These are phyloP conservation scores for Chaetomium cochliodes DNA, from an alignment of 495 filamentous ascomycete genomes.

Conservation along the genomic window DNA sequence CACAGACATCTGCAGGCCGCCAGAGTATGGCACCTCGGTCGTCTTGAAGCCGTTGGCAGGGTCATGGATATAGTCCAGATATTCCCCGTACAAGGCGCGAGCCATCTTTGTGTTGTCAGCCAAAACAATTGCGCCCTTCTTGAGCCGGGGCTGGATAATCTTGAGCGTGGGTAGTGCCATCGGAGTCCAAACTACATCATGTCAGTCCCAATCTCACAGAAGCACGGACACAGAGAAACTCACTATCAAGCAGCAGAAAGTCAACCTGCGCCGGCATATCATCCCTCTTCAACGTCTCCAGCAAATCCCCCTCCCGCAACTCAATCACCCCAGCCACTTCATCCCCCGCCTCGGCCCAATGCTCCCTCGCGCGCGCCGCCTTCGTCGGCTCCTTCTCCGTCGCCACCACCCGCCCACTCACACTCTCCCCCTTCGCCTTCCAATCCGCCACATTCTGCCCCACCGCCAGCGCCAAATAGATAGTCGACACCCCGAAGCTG, in stretches of 20 bases:
- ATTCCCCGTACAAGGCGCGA: constrained; percentile 10
- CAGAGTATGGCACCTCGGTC: constrained; percentile 6
- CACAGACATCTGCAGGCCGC: constrained; percentile 14
- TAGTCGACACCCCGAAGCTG: constrained; percentile 15
- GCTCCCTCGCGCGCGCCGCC: constrained; percentile 12
- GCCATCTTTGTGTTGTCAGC: constrained; percentile 16
- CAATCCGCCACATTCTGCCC: constrained; percentile 7
- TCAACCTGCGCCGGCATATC: constrained; percentile 13
- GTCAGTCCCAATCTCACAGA: not conserved
- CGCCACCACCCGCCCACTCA: constrained; percentile 1
- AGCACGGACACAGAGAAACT: not conserved
- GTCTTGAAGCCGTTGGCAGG: constrained; percentile 16
- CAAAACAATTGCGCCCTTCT: constrained; percentile 8
- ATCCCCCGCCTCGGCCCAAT: constrained; percentile 15
- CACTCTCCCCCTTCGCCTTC: constrained; percentile 1
- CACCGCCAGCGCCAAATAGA: constrained; percentile 11
- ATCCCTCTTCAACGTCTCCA: constrained; percentile 16
- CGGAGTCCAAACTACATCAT: constrained; percentile 6
- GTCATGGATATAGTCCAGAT: constrained; percentile 13
- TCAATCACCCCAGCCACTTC: constrained; percentile 10
- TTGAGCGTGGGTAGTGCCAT: constrained; percentile 16
- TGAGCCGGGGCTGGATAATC: constrained; percentile 13
- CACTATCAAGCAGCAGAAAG: constrained; percentile 13
- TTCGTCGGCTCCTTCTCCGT: constrained; percentile 19
- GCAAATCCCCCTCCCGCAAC: constrained; percentile 11